Evolutionary conservation across 164 flowering plant genomes (phyloP).

Genomic region (Umbilicus rupestris): DNA sequence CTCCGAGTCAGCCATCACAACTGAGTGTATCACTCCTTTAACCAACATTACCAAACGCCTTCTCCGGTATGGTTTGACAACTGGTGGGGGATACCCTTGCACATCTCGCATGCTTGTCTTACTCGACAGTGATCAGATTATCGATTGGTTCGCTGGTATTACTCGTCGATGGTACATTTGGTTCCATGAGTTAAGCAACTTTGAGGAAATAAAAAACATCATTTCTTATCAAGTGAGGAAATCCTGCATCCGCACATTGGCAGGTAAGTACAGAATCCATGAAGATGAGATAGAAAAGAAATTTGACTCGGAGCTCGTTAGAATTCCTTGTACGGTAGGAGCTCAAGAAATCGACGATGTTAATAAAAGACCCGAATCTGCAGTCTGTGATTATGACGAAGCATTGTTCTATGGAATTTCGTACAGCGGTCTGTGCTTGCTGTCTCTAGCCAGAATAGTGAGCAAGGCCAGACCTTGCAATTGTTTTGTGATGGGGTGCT

Average conservation of each 20-base stretch:
- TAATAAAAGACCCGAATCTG: slow-evolving; percentile 22
- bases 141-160: slow-evolving; percentile 78
- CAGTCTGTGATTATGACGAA: slow-evolving; percentile 32
- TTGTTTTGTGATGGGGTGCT: slow-evolving; percentile 72
- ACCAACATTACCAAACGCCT: slow-evolving; percentile 49
- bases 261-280: slow-evolving; percentile 61
- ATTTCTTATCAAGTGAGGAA: slow-evolving; percentile 44
- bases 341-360: slow-evolving; percentile 36
- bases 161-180: slow-evolving; percentile 65
- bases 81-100: slow-evolving; percentile 45
- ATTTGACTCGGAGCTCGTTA: slow-evolving; percentile 53
- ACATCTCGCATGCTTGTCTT: slow-evolving; percentile 41
- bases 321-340: slow-evolving; percentile 47
- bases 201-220: slow-evolving; percentile 42
- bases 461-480: slow-evolving; percentile 50
- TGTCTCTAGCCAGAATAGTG: slow-evolving; percentile 61
- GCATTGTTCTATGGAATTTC: slow-evolving; percentile 54
- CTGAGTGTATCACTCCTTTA: slow-evolving; percentile 48
- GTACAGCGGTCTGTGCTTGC: slow-evolving; percentile 59
- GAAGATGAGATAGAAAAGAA: slow-evolving; percentile 57
- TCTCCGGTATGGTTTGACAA: slow-evolving; percentile 55
- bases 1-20: slow-evolving; percentile 17
- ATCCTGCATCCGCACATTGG: slow-evolving; percentile 83
- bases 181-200: slow-evolving; percentile 50
- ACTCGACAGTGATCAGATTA: slow-evolving; percentile 53